These are phyloP conservation scores for Phytomonas francai DNA, from an alignment of 208 protist species.

Conservation along the genomic window DNA sequence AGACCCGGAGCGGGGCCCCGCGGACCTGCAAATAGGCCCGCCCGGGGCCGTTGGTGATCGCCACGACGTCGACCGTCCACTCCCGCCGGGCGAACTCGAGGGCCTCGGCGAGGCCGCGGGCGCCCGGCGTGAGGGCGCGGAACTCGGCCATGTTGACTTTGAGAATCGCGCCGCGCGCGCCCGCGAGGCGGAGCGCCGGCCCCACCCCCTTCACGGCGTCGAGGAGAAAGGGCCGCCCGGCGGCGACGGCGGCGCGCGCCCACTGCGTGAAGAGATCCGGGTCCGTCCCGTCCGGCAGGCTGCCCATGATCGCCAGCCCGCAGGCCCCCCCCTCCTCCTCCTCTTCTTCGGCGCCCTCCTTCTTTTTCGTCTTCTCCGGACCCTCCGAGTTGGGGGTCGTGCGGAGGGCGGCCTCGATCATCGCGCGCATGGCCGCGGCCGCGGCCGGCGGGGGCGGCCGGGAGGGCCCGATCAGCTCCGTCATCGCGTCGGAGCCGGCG, in stretches of 20 bases:
- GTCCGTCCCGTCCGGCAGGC: conserved; percentile 18
- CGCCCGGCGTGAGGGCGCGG: conserved; percentile 17
- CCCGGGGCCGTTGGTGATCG: conserved; percentile 23
- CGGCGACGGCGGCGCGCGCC: conserved; percentile 17
- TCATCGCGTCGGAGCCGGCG: conserved; percentile 19
- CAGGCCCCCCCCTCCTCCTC: conserved; percentile 12
- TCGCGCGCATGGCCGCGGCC: too few relatives aligned
- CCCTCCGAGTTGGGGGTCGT: too few relatives aligned
- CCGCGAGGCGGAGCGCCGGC: conserved; percentile 16
- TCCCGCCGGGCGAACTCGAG: conserved; percentile 21
- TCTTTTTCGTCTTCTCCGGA: conserved; percentile 15
- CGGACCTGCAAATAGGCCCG: conserved; percentile 19
- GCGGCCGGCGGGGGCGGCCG: too few relatives aligned
- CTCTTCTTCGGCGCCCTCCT: conserved; percentile 13
- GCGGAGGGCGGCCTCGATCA: too few relatives aligned
- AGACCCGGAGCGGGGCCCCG: conserved; percentile 3
- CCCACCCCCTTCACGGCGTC: conserved; percentile 32
- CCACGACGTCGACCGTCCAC: conserved; percentile 22
- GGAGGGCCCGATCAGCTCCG: conserved; percentile 33
- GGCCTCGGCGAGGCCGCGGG: conserved; percentile 14
- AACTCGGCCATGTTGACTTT: conserved; percentile 30
- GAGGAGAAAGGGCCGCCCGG: conserved; percentile 22
- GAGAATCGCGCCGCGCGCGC: conserved; percentile 17
- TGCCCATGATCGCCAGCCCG: conserved; percentile 30
- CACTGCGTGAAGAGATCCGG: conserved; percentile 23